Evolutionary conservation across 441 rosid genomes (phyloP).

Genomic region (Pelargonium citronellum): DNA sequence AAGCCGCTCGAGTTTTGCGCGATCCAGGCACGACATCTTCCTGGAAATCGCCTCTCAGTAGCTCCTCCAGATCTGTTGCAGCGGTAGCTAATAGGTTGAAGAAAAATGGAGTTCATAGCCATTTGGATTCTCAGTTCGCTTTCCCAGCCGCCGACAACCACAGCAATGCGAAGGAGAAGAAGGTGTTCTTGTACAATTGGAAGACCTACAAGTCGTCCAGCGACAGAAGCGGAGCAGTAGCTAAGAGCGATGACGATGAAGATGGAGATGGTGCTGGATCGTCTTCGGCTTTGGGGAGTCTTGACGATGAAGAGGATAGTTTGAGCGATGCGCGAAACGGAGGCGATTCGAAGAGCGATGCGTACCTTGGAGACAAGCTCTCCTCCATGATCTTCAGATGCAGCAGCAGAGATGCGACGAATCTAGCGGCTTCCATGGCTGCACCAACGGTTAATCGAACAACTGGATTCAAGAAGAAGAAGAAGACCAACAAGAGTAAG

Average conservation of each 20-base stretch:
- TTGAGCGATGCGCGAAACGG: slow-evolving; percentile 65
- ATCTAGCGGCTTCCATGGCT: slow-evolving; percentile 33
- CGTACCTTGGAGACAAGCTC: slow-evolving; percentile 38
- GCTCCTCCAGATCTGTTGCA: slow-evolving; percentile 61
- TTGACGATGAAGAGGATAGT: slow-evolving; percentile 38
- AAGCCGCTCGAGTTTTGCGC: slow-evolving; percentile 69
- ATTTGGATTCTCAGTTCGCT: slow-evolving; percentile 33
- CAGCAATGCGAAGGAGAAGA: slow-evolving; percentile 41
- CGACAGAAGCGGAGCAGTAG: slow-evolving; percentile 38
- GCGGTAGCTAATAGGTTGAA: slow-evolving; percentile 14
- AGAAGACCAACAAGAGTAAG: slow-evolving; percentile 26
- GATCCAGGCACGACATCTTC: slow-evolving; percentile 93
- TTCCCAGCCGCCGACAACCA: slow-evolving; percentile 27
- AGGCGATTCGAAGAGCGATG: slow-evolving; percentile 53
- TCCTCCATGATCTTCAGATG: slow-evolving; percentile 52
- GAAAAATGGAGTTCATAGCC: slow-evolving; percentile 3
- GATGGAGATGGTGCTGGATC: slow-evolving; percentile 33
- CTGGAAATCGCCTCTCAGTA: slow-evolving; percentile 64
- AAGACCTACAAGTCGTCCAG: slow-evolving; percentile 57
- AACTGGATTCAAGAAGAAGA: slow-evolving; percentile 28
- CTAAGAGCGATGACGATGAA: slow-evolving; percentile 23
- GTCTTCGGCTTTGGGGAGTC: slow-evolving; percentile 51
- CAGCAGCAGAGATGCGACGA: slow-evolving; percentile 40
- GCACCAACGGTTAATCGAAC: slow-evolving; percentile 35
- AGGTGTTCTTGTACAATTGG: slow-evolving; percentile 79